Evolutionary conservation across 2,329 filamentous ascomycete genomes (phyloP).

Genomic region (Penicillium sp.): DNA sequence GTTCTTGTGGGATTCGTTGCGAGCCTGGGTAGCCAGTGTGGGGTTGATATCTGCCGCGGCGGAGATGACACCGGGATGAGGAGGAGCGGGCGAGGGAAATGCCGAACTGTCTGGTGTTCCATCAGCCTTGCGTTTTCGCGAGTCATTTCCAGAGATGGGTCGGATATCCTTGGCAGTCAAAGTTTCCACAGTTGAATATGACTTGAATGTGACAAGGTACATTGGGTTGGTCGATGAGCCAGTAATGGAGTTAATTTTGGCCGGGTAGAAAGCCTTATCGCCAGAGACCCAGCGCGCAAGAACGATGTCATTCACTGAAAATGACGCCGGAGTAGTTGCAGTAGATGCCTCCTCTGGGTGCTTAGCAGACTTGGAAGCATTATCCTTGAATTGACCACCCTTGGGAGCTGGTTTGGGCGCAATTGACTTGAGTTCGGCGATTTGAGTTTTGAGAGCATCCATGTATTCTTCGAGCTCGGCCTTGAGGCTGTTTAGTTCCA

Average conservation of each 20-base stretch:
- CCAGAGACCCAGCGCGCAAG: constrained; percentile 88
- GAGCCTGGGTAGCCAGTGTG: constrained; percentile 62
- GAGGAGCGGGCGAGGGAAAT: constrained; percentile 41
- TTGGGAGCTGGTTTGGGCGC: constrained; percentile 53
- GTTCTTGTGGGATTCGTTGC: constrained; percentile 62
- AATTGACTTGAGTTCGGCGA: constrained; percentile 72
- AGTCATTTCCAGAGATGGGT: constrained; percentile 64
- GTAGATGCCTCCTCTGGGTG: constrained; percentile 51
- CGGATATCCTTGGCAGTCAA: constrained; percentile 79
- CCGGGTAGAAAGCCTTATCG: constrained; percentile 87
- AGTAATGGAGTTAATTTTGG: constrained; percentile 88
- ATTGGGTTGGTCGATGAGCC: constrained; percentile 87
- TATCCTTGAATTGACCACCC: constrained; percentile 74
- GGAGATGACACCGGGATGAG: constrained; percentile 59
- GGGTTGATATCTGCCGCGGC: constrained; percentile 66
- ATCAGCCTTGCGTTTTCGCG: constrained; percentile 83
- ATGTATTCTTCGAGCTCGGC: constrained; percentile 80
- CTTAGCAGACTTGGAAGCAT: constrained; percentile 54
- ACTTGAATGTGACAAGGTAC: constrained; percentile 93
- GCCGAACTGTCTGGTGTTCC: constrained; percentile 58
- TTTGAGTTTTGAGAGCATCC: constrained; percentile 71
- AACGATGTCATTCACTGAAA: constrained; percentile 85
- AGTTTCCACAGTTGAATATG: constrained; percentile 77
- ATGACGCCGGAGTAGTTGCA: constrained; percentile 54
- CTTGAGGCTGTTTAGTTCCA: constrained; percentile 73